These are phyloP conservation scores for Pleurozium schreberi DNA, from an alignment of 225 moss, liverwort and hornwort genomes.

Conservation along the genomic window DNA sequence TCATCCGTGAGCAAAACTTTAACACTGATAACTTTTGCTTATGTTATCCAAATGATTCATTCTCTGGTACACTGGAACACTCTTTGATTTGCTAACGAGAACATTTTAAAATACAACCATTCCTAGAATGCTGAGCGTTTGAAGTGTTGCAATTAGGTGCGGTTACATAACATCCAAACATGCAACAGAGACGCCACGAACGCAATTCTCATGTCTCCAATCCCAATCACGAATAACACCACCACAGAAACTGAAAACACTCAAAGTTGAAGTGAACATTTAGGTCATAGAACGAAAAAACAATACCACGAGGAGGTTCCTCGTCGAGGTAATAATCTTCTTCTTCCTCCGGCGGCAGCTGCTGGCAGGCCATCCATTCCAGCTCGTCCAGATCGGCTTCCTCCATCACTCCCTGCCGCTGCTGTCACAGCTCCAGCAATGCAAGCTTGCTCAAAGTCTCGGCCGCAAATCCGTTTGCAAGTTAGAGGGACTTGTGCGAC, in stretches of 20 bases:
- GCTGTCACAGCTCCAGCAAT: neutral
- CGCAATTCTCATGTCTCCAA: neutral
- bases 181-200: neutral
- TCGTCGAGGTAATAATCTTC: conserved; percentile 22
- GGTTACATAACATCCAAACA: neutral
- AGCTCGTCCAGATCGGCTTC: conserved; percentile 79
- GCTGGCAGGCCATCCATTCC: conserved; percentile 77
- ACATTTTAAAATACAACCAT: neutral
- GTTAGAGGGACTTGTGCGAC: neutral
- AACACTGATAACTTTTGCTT: neutral
- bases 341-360: conserved; percentile 39
- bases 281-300: neutral
- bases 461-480: neutral
- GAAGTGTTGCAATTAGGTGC: neutral
- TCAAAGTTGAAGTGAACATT: neutral
- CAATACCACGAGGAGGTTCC: conserved; percentile 16
- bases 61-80: neutral
- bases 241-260: neutral
- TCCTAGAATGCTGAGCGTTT: neutral
- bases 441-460: neutral
- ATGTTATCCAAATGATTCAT: neutral
- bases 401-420: conserved; percentile 35
- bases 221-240: neutral
- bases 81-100: neutral
- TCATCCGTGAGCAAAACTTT: neutral